A percentile compares a stretch with the other conserved stretches of the same genome.
These are phyloP conservation scores for Penicillium simplicissimum DNA, from an alignment of 495 filamentous ascomycete genomes.

Conservation along the genomic window DNA sequence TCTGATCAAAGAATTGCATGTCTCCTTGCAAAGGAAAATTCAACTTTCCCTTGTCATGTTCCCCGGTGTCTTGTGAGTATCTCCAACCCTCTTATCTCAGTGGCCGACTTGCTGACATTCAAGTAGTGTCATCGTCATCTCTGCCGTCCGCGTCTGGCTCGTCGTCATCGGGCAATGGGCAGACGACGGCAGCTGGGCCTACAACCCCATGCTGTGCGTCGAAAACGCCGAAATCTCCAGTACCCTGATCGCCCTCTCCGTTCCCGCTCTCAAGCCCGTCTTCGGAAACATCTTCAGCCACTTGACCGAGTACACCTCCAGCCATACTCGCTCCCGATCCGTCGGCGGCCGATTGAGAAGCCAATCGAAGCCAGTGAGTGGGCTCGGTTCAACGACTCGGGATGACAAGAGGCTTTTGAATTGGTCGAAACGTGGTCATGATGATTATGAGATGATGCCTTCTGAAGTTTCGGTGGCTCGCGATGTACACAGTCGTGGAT, in stretches of 20 bases:
- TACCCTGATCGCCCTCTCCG: slow-evolving; percentile 47
- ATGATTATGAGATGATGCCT: slow-evolving; percentile 37
- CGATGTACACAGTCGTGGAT: slow-evolving; percentile 9
- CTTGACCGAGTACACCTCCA: slow-evolving; percentile 28
- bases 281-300: slow-evolving; percentile 36
- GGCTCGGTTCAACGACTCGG: slow-evolving; percentile 13
- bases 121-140: slow-evolving; percentile 44
- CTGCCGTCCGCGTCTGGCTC: slow-evolving; percentile 42
- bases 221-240: slow-evolving; percentile 47
- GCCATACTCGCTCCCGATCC: slow-evolving; percentile 28
- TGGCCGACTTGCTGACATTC: slow-evolving; percentile 4
- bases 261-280: slow-evolving; percentile 46
- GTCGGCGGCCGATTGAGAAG: slow-evolving; percentile 12
- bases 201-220: slow-evolving; percentile 46
- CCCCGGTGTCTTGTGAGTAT: slow-evolving; percentile 45
- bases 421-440: slow-evolving; percentile 25
- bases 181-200: slow-evolving; percentile 44
- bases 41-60: slow-evolving; percentile 44
- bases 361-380: slow-evolving; percentile 24
- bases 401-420: slow-evolving; percentile 31
- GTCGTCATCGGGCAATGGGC: slow-evolving; percentile 44
- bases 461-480: slow-evolving; percentile 26
- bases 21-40: slow-evolving; percentile 37
- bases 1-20: slow-evolving; percentile 40
- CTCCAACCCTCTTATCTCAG: no score